Evolutionary conservation across 495 filamentous ascomycete species (phyloP), one percentile per base, ranked within the genome.

Genomic region (Hypoxylon cercidicola): DNA sequence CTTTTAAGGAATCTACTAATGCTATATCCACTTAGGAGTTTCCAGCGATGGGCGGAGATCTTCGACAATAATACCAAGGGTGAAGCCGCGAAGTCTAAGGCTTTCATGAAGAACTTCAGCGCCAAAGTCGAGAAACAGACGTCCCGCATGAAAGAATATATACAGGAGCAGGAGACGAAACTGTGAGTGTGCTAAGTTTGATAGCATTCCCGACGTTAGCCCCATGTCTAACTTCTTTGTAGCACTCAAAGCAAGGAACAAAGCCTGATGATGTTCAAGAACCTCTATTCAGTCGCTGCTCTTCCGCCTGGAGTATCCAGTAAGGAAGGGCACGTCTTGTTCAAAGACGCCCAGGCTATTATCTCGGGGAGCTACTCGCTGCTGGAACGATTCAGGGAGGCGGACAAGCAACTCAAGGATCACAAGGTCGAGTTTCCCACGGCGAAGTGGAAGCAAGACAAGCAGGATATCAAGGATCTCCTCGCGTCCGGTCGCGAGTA

Each of bases 371-470:
- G 66, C 32, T 21, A 60, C 9, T 21, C 58, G 10, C 57, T 74
- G 11, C 32, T 72, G 11, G 55, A 49, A 30, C 44, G 59, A 1
- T 76, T 75, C 61, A 69, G 72, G 30, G 61, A 64, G 19, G 49
- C 62, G 11, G 59, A 71, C 9, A 66, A 71, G 19, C 64, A 52
- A 45, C 59, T 70, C 7, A 57, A 65, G n/a, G 45, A 51, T 0
- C 47, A 69, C 6, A 66, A 66, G 25, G 15, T 72, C 8, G 53
- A 56, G 0, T 45, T 70, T 13, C 77, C 74, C 2, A 64, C 60
- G 9, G 68, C 66, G 39, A 64, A 51, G 16, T 81, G 77, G 77
- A 63, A 68, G 55, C 55, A 77, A 40, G 78, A 81, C 34, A 65
- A 71, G 13, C 51, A 69, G 43, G 61, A 74, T 1, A 69, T 74